A percentile compares a stretch with the other conserved stretches of the same genome.
Conservation (phyloP, 2,329 filamentous ascomycete species). For the Claviceps pusilla region DNA sequence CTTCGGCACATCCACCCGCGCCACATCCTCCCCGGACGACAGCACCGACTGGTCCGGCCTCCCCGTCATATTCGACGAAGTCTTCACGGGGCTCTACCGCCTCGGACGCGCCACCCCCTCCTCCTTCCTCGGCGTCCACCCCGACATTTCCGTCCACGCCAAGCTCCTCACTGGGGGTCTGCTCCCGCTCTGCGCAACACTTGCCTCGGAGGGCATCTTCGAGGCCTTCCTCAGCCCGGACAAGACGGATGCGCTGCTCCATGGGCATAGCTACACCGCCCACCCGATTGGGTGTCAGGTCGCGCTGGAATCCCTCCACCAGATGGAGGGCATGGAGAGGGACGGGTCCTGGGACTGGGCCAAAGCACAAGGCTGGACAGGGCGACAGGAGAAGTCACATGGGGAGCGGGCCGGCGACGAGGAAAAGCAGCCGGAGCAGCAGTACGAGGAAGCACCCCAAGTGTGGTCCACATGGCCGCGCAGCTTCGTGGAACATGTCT, state of each 20-base stretch:
- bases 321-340: conserved; percentile 43
- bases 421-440: not conserved
- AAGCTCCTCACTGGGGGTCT: conserved; percentile 73
- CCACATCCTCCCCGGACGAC: conserved; percentile 1
- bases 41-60: conserved; percentile 50
- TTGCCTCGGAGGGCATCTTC: conserved; percentile 62
- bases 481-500: conserved; percentile 43
- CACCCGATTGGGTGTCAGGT: conserved; percentile 71
- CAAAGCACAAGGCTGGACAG: conserved; percentile 29
- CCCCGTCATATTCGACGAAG: conserved; percentile 71
- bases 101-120: conserved; percentile 58
- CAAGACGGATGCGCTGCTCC: conserved; percentile 65
- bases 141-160: conserved; percentile 68
- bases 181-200: conserved; percentile 60
- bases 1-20: conserved; percentile 25
- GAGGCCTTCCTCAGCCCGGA: conserved; percentile 53
- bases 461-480: conserved; percentile 60
- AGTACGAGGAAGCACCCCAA: not conserved
- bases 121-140: conserved; percentile 50
- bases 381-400: not conserved
- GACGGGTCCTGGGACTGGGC: conserved; percentile 41
- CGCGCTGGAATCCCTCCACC: conserved; percentile 48
- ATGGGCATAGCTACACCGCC: conserved; percentile 78
- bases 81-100: conserved; percentile 75
- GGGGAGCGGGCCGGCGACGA: not conserved